A percentile compares a stretch with the other conserved stretches of the same genome.
Conservation (phyloP, 1,284 basidiomycete genomes). For the Pulchroboletus neoregius region DNA sequence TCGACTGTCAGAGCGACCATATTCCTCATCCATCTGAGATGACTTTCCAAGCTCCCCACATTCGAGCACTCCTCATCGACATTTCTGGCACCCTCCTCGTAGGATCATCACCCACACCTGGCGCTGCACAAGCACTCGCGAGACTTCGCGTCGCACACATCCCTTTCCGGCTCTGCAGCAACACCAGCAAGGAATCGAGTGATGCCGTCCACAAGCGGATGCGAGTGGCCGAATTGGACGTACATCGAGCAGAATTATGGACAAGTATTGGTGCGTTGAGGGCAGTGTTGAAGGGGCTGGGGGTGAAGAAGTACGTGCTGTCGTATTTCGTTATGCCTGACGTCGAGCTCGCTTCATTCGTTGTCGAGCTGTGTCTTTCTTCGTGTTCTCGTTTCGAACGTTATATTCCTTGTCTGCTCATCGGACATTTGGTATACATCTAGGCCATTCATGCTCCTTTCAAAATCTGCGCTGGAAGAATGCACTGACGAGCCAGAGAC, state of each 20-base stretch:
- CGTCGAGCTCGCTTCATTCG: background rate
- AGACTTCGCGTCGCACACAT: conserved; percentile 44
- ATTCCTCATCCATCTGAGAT: too few relatives aligned
- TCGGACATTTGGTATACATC: background rate
- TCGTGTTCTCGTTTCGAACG: background rate
- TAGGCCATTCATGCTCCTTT: conserved; percentile 60
- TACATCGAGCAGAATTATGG: conserved; percentile 41
- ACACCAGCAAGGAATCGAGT: conserved; percentile 56
- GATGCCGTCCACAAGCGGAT: conserved; percentile 41
- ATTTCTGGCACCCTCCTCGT: conserved; percentile 67
- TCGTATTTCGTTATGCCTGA: background rate
- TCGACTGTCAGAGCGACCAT: too few relatives aligned
- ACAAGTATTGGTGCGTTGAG: conserved; percentile 62
- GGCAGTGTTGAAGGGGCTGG: conserved; percentile 40
- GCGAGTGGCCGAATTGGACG: conserved; percentile 48
- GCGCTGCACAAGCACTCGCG: conserved; percentile 49
- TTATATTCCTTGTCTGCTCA: background rate
- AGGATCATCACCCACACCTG: conserved; percentile 44
- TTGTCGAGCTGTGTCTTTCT: too few relatives aligned
- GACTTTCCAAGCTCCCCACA: conserved; percentile 4
- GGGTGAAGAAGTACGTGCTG: conserved; percentile 40
- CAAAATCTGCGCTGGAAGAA: conserved; percentile 55
- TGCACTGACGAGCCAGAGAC: conserved; percentile 26
- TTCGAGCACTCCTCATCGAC: conserved; percentile 59
- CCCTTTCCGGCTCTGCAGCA: conserved; percentile 63